Evolutionary conservation across 345 rosid species (phyloP).

Genomic region (Gossypium rotundifolium): DNA sequence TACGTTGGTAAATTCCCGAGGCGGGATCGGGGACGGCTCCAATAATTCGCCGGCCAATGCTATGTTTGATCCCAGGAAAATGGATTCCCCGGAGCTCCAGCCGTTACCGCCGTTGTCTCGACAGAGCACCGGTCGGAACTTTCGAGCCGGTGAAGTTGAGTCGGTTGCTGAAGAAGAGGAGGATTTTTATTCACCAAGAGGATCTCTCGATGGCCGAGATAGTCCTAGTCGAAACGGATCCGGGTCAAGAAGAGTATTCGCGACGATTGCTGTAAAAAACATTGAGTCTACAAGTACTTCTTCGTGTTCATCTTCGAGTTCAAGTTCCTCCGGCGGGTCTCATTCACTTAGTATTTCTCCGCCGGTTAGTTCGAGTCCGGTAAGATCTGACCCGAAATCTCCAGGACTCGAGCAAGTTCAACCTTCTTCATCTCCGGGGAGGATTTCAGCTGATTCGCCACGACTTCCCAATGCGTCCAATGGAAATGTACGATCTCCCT

Average conservation of each 20-base stretch:
- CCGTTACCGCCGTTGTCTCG: conserved; percentile 84
- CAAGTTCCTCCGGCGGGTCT: conserved; percentile 77
- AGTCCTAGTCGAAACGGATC: conserved; percentile 56
- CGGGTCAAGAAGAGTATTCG: conserved; percentile 56
- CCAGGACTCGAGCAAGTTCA: conserved; percentile 25
- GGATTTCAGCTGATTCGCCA: conserved; percentile 19
- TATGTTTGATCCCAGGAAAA: conserved; percentile 43
- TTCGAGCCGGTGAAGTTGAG: conserved; percentile 34
- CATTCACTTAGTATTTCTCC: conserved; percentile 75
- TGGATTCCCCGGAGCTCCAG: conserved; percentile 90
- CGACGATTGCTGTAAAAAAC: conserved; percentile 29
- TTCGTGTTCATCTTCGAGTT: conserved; percentile 62
- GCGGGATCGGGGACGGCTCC: conserved; percentile 31
- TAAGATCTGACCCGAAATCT: conserved; percentile 53
- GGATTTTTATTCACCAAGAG: conserved; percentile 90
- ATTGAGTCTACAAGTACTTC: conserved; percentile 46
- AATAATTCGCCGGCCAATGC: conserved; percentile 13
- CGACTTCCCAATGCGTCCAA: conserved; percentile 3
- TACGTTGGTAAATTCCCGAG: conserved; percentile 47
- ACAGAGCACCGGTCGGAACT: conserved; percentile 41
- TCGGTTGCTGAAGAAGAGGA: conserved; percentile 64
- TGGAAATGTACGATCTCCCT: conserved; percentile 28
- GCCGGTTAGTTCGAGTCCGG: conserved; percentile 56
- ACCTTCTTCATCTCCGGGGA: conserved; percentile 11
- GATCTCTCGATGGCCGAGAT: conserved; percentile 56